Conservation (phyloP, 1,139 yeast species). For the Blastobotrys proliferans region DNA sequence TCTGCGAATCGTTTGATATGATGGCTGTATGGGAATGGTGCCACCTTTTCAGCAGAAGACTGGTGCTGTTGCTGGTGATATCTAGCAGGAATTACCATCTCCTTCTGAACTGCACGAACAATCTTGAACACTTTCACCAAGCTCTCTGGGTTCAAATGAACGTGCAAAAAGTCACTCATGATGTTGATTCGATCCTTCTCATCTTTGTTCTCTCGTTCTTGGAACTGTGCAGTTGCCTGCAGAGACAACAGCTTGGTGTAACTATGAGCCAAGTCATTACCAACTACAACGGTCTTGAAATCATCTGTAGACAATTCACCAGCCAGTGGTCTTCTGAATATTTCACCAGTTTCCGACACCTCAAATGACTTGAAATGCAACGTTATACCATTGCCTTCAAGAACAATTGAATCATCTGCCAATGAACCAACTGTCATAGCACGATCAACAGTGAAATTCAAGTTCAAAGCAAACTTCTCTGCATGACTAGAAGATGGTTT, state of each 20-base stretch:
- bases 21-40: constrained; percentile 8
- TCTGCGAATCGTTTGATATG: constrained; percentile 21
- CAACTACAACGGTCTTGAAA: constrained; percentile 4
- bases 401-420: constrained; percentile 5
- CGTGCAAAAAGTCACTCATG: constrained; percentile 10
- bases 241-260: constrained; percentile 2
- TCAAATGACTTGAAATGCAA: constrained; percentile 12
- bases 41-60: not conserved
- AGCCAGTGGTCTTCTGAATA: constrained; percentile 2
- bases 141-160: constrained; percentile 9
- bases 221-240: constrained; percentile 12
- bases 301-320: constrained; percentile 9
- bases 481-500: not conserved
- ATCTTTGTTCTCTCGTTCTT: constrained; percentile 5
- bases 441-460: constrained; percentile 9
- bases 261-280: constrained; percentile 5
- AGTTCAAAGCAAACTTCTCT: constrained; percentile 6
- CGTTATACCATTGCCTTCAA: constrained; percentile 10
- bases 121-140: constrained; percentile 6
- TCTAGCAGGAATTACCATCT: not conserved
- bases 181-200: constrained; percentile 12
- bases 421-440: constrained; percentile 7
- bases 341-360: constrained; percentile 6
- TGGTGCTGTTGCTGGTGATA: not conserved
- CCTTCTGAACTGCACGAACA: not conserved